Evolutionary conservation across 768 basidiomycete genomes (phyloP).

Genomic region (Dioszegia hungarica): DNA sequence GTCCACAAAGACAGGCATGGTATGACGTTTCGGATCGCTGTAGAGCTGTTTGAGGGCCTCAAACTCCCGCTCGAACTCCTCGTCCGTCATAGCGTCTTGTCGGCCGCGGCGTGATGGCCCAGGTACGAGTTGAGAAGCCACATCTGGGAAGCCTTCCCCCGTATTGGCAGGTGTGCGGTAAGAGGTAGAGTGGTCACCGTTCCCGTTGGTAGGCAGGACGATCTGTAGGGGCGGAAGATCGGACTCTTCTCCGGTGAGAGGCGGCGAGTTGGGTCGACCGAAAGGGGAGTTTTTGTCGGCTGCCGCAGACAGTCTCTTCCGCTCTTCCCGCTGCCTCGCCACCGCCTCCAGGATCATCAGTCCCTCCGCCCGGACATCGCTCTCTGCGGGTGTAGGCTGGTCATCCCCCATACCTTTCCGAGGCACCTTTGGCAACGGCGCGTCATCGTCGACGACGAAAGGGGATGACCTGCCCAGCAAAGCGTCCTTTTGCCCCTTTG

Average conservation of each 20-base stretch:
- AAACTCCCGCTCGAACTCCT: background rate
- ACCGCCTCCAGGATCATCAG: conserved; percentile 15
- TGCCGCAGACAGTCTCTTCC: background rate
- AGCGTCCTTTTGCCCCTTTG: background rate
- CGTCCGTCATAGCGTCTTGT: background rate
- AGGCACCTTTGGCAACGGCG: conserved; percentile 14
- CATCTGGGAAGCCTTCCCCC: background rate
- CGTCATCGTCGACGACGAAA: conserved; percentile 9
- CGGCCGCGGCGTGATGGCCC: background rate
- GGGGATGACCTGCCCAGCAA: background rate
- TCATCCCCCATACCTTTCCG: conserved; percentile 29
- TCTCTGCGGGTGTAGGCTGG: conserved; percentile 12
- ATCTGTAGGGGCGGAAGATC: background rate
- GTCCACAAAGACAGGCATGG: background rate
- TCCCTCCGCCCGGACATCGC: conserved; percentile 21
- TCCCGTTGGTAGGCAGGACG: background rate
- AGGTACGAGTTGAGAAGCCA: background rate
- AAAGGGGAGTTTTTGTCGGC: background rate
- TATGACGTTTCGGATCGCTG: background rate
- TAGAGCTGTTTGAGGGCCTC: background rate
- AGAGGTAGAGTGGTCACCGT: background rate
- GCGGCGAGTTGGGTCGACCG: conserved; percentile 1
- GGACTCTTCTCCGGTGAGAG: background rate
- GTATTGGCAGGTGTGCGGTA: background rate
- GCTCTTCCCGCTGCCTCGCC: conserved; percentile 6